phyloP scores from a whole-genome alignment of 768 basidiomycete genomes.

The Leccinum incarnatum region DNA sequence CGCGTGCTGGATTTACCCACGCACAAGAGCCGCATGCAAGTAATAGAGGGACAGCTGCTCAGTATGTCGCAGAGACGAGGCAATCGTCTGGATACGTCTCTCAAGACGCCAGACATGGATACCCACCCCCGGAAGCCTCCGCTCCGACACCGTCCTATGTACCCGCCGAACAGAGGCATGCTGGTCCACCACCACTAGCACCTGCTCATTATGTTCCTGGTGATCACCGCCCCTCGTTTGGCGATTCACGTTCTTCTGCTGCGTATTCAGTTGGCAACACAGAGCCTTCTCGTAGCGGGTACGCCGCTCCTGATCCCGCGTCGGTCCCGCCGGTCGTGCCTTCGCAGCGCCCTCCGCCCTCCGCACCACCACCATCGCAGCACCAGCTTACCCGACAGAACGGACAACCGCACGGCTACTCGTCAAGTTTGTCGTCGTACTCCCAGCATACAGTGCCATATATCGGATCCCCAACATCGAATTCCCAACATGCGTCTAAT shows the following conservation, averaged over 20 bases:
- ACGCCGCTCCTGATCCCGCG: slow-evolving; percentile 16
- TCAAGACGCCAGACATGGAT: slow-evolving; percentile 23
- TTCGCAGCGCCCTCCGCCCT: slow-evolving; percentile 16
- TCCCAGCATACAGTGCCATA: slow-evolving; percentile 17
- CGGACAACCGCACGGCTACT: slow-evolving; percentile 17
- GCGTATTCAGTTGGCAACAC: slow-evolving; percentile 10
- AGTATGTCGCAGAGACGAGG: slow-evolving; percentile 21
- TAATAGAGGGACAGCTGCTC: slow-evolving; percentile 4
- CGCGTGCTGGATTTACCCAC: slow-evolving; percentile 16
- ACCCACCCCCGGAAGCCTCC: slow-evolving; percentile 17
- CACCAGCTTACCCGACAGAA: slow-evolving; percentile 21
- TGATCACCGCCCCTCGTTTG: slow-evolving; percentile 21
- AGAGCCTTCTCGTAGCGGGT: slow-evolving; percentile 15
- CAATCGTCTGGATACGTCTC: slow-evolving; percentile 19
- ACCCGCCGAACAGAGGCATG: slow-evolving; percentile 21
- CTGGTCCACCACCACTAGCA: slow-evolving; percentile 6
- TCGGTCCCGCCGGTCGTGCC: slow-evolving; percentile 14
- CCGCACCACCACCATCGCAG: slow-evolving; percentile 12
- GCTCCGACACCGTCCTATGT: slow-evolving; percentile 14
- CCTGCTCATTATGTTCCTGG: slow-evolving; percentile 16
- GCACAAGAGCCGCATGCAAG: slow-evolving; percentile 18
- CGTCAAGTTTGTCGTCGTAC: slow-evolving; percentile 18
- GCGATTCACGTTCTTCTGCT: slow-evolving; percentile 21
- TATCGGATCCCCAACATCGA: slow-evolving; percentile 18
- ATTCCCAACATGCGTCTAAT: slow-evolving; percentile 12